phyloP scores from a whole-genome alignment of 2,329 filamentous ascomycete species.

The Aspergillus puulaauensis region DNA sequence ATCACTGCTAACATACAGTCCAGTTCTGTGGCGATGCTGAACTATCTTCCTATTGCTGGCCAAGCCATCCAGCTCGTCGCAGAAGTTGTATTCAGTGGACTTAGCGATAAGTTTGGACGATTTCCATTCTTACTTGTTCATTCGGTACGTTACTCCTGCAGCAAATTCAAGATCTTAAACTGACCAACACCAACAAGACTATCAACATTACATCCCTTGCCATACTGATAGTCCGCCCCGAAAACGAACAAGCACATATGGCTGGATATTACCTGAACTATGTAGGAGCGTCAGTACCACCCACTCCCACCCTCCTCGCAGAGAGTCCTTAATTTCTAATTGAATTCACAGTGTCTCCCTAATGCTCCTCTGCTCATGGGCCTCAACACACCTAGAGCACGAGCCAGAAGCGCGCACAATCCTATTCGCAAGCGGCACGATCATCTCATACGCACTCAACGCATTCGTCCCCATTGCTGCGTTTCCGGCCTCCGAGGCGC shows the following conservation, averaged over 20 bases:
- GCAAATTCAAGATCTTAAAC: too few relatives aligned
- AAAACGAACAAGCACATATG: slow-evolving; percentile 7
- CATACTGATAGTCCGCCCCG: slow-evolving; percentile 4
- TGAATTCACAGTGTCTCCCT: background rate
- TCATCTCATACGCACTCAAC: slow-evolving; percentile 7
- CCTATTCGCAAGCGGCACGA: slow-evolving; percentile 6
- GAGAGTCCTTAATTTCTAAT: background rate
- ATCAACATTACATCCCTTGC: slow-evolving; percentile 5
- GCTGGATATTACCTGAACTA: slow-evolving; percentile 11
- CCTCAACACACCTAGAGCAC: slow-evolving; percentile 4
- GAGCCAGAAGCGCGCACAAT: slow-evolving; percentile 8
- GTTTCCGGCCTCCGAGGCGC: slow-evolving; percentile 4
- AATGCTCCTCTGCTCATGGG: slow-evolving; percentile 11
- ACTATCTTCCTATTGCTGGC: background rate
- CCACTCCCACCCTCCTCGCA: background rate
- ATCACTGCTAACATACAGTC: background rate
- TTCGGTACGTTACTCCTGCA: background rate
- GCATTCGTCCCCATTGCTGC: slow-evolving; percentile 9
- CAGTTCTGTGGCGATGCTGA: background rate
- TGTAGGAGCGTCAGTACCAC: slow-evolving; percentile 1
- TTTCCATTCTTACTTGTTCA: background rate
- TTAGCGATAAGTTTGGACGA: background rate
- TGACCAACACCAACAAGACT: background rate
- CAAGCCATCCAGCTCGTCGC: background rate
- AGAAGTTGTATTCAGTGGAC: background rate